phyloP scores from a whole-genome alignment of 805 yeast genomes.

The Ogataea glucozyma region DNA sequence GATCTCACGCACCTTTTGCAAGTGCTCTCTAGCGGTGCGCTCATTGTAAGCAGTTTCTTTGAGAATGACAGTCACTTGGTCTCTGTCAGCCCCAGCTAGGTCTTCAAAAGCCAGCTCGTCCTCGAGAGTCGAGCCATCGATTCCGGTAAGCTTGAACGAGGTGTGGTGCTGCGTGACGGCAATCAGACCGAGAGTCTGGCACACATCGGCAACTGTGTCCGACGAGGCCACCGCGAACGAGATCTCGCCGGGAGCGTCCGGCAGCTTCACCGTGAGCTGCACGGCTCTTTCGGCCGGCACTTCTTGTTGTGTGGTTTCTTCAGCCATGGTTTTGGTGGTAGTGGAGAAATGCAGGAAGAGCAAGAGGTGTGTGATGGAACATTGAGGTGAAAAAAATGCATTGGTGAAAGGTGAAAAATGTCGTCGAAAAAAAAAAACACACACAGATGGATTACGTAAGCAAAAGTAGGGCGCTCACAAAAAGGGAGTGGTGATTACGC shows the following conservation, averaged over 20 bases:
- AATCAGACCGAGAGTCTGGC: conserved; percentile 56
- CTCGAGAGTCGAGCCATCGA: conserved; percentile 37
- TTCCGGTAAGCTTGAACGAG: conserved; percentile 48
- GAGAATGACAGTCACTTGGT: conserved; percentile 44
- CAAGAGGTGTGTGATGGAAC: too few relatives aligned
- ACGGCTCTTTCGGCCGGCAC: conserved; percentile 21
- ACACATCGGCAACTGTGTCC: conserved; percentile 59
- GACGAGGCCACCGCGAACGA: conserved; percentile 28
- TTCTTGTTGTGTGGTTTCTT: conserved; percentile 12
- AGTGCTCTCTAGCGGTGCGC: conserved; percentile 60
- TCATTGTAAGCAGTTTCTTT: conserved; percentile 60
- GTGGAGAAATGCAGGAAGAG: neutral
- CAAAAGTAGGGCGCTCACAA: too few relatives aligned
- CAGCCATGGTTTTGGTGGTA: conserved; percentile 14
- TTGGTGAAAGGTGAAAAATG: neutral
- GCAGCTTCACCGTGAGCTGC: conserved; percentile 29
- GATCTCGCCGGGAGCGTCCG: conserved; percentile 29
- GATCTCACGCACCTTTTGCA: conserved; percentile 61
- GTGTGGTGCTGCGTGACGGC: conserved; percentile 62
- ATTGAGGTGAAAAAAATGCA: neutral
- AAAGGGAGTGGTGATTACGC: too few relatives aligned
- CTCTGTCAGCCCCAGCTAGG: conserved; percentile 31
- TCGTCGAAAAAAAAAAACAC: too few relatives aligned
- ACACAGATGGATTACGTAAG: conserved; percentile 1
- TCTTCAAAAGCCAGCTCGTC: conserved; percentile 30